A percentile compares a stretch with the other conserved stretches of the same genome.
Evolutionary conservation across 1,284 basidiomycete species (phyloP).

Genomic region (Moniliella sp.): DNA sequence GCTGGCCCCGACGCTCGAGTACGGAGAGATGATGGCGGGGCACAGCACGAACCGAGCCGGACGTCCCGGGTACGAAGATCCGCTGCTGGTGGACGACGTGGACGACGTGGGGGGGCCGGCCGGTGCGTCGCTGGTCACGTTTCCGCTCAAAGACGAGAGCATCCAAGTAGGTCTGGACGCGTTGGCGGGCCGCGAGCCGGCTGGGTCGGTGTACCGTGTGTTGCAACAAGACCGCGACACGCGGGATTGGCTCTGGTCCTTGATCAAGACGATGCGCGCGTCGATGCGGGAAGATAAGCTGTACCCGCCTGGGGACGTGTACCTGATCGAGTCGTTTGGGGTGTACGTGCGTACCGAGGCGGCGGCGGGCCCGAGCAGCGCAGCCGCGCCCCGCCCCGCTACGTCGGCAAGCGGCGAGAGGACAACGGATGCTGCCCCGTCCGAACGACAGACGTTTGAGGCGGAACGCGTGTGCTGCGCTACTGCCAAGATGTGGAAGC

Average conservation of each 20-base stretch:
- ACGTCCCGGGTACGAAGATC: slow-evolving; percentile 18
- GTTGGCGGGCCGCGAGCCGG: slow-evolving; percentile 36
- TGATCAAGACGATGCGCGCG: slow-evolving; percentile 26
- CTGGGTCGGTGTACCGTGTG: slow-evolving; percentile 30
- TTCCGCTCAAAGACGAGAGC: too few species aligned
- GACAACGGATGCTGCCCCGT: slow-evolving; percentile 2
- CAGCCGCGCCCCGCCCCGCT: slow-evolving; percentile 1
- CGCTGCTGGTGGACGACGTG: slow-evolving; percentile 7
- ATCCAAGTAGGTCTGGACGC: too few species aligned
- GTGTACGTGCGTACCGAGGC: slow-evolving; percentile 25
- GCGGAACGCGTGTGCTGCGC: slow-evolving; percentile 37
- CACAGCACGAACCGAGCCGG: slow-evolving; percentile 1
- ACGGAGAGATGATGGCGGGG: slow-evolving; percentile 1
- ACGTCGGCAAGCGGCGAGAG: slow-evolving; percentile 2
- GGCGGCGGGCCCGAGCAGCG: slow-evolving; percentile 5
- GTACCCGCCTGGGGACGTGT: slow-evolving; percentile 21
- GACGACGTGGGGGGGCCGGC: too few species aligned
- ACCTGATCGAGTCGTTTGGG: slow-evolving; percentile 16
- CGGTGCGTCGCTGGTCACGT: too few species aligned
- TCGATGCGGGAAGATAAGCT: slow-evolving; percentile 16
- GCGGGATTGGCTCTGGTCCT: slow-evolving; percentile 19
- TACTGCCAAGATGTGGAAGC: slow-evolving; percentile 37
- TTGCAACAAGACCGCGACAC: slow-evolving; percentile 7
- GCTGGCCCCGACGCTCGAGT: not conserved
- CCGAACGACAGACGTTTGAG: too few species aligned